Percentiles rank a stretch among this genome's conserved stretches.
Conservation (phyloP, 441 rosid species). For the Pelargonium citronellum region DNA sequence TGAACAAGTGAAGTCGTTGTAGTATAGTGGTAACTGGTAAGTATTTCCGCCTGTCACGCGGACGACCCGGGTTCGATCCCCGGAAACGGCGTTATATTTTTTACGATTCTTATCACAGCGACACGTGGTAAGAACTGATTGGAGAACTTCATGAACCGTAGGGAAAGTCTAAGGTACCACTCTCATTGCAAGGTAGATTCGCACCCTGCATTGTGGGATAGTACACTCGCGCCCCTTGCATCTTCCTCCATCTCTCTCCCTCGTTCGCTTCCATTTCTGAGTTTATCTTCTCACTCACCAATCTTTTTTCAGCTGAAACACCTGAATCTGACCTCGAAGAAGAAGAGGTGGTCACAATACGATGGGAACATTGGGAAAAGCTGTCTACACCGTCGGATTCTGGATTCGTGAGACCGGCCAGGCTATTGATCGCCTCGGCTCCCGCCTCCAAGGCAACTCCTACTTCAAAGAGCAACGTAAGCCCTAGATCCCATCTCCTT, state of each 20-base stretch:
- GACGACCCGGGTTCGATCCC: conserved; percentile 32
- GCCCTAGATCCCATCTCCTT: conserved; percentile 5
- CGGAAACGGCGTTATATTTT: conserved; percentile 20
- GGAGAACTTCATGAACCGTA: neutral
- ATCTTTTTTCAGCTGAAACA: neutral
- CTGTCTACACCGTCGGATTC: neutral
- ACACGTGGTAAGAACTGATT: conserved; percentile 18
- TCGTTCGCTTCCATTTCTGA: neutral
- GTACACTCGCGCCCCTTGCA: neutral
- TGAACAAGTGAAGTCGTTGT: too few species aligned
- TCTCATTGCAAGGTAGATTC: neutral
- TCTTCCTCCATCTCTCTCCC: neutral
- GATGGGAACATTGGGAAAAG: neutral
- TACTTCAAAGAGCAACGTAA: conserved; percentile 81
- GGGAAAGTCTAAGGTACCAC: neutral
- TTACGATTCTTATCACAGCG: neutral
- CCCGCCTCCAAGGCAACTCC: conserved; percentile 81
- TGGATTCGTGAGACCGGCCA: conserved; percentile 48
- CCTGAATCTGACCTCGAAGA: neutral
- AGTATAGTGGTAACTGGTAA: too few species aligned
- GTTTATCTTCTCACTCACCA: neutral
- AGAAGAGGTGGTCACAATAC: neutral
- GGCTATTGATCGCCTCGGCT: conserved; percentile 87
- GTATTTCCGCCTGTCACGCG: conserved; percentile 21
- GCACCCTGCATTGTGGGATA: neutral